phyloP scores from a whole-genome alignment of 2,329 filamentous ascomycete genomes.

The Teratosphaeria zuluensis region DNA sequence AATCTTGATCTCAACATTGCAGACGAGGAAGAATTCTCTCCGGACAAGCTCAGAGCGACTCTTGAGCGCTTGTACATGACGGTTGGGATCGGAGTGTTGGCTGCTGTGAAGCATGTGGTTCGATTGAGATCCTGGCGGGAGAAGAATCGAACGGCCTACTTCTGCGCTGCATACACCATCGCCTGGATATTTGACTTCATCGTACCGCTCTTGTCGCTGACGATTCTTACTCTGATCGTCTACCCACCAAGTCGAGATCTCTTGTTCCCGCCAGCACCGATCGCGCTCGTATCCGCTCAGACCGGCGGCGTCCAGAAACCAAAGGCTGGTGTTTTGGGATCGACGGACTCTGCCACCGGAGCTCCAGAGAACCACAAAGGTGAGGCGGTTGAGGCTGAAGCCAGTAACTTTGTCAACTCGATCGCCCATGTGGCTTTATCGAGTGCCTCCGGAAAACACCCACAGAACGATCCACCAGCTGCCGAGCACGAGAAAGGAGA shows the following conservation, averaged over 20 bases:
- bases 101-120: constrained; percentile 62
- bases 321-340: constrained; percentile 63
- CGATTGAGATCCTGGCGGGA: constrained; percentile 74
- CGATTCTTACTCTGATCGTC: constrained; percentile 55
- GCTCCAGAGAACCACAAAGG: constrained; percentile 76
- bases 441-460: constrained; percentile 67
- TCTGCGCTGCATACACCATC: constrained; percentile 50
- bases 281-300: constrained; percentile 59
- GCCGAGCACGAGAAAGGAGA: constrained; percentile 31
- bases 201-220: constrained; percentile 48
- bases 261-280: constrained; percentile 68
- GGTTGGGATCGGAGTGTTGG: constrained; percentile 57
- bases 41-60: constrained; percentile 70
- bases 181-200: constrained; percentile 70
- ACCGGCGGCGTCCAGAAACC: constrained; percentile 71
- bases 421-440: constrained; percentile 64
- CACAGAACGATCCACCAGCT: constrained; percentile 51
- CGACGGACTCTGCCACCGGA: constrained; percentile 66
- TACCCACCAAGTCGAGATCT: constrained; percentile 52
- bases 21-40: constrained; percentile 71
- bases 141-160: constrained; percentile 54
- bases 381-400: constrained; percentile 74
- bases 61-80: constrained; percentile 76
- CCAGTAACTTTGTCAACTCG: constrained; percentile 67
- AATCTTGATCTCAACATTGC: constrained; percentile 71